Evolutionary conservation across 176 grass and related monocot species (phyloP), one percentile per base, ranked within the genome.

Genomic region (Cenchrus americanus): DNA sequence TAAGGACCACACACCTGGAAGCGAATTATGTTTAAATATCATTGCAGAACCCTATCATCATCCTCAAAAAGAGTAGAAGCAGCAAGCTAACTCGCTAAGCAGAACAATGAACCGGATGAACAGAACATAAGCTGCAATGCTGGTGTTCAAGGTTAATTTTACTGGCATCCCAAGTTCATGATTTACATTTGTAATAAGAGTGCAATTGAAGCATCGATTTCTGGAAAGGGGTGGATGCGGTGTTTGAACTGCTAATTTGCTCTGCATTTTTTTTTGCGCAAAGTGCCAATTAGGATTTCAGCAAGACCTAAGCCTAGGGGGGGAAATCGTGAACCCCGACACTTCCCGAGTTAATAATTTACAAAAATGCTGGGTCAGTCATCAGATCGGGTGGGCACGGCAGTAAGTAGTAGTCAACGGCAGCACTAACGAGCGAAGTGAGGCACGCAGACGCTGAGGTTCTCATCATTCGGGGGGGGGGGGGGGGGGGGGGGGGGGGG

Each of bases 1-100:
- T 81, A 78, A 96, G 34, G 81, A 81, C 65, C 49, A 89, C 52
- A 66, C 93, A 98, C 86, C 96, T 87, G 58, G 8, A 65, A 80
- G 51, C 80, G 52, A 83, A 24, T 47, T 65, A 64, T 82, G 26
- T 30, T 49, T 86, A 6, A 79, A 7, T 48, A 71, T 10, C 14
- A 34, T 58, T 18, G 4, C 8, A 23, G 58, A 87, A 70, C 17
- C 85, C 66, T 24, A 19, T 1, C 47, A 0, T 7, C 13, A 32
- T 40, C 21, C 7, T 43, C 3, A 47, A 22, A 17, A 54, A 8
- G 19, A 75, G 32, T 0, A 18, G 62, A 18, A 46, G 8, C 14
- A 24, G n/a, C 81, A 73, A 11, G 1, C 42, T 47, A 14, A 70
- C 42, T 23, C 5, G 11, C 61, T 62, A 44, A 43, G 40, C 30